Conservation (phyloP, 1,139 yeast genomes). For the Saccharomycopsis phalli region DNA sequence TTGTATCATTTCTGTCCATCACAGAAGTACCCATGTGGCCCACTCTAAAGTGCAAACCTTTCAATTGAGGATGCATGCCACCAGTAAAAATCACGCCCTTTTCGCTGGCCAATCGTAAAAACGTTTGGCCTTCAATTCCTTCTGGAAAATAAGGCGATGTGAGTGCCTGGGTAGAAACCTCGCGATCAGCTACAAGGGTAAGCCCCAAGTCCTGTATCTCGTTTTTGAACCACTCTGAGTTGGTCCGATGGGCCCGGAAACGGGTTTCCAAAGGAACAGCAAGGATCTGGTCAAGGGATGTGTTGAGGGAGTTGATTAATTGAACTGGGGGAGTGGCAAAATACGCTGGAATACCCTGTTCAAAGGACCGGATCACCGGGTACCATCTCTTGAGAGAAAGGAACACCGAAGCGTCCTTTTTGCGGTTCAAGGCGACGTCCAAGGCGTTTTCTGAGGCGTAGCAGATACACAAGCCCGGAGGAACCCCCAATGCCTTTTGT, state of each 20-base stretch:
- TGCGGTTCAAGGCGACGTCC: slow-evolving; percentile 44
- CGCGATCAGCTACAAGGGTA: slow-evolving; percentile 55
- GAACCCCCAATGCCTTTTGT: slow-evolving; percentile 91
- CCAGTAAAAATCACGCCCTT: slow-evolving; percentile 78
- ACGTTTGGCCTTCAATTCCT: slow-evolving; percentile 55
- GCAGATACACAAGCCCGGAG: slow-evolving; percentile 83
- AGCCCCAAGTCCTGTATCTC: slow-evolving; percentile 49
- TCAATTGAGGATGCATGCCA: slow-evolving; percentile 78
- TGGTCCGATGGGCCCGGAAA: slow-evolving; percentile 51
- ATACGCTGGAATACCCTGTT: slow-evolving; percentile 70
- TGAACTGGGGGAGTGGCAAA: slow-evolving; percentile 94
- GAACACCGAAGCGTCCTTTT: slow-evolving; percentile 54
- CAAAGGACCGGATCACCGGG: slow-evolving; percentile 83
- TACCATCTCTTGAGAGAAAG: slow-evolving; percentile 79
- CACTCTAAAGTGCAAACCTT: slow-evolving; percentile 76
- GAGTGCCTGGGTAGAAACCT: slow-evolving; percentile 79
- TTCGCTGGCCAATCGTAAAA: slow-evolving; percentile 42
- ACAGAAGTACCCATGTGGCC: slow-evolving; percentile 88
- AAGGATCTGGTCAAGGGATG: slow-evolving; percentile 66
- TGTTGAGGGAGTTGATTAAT: slow-evolving; percentile 70
- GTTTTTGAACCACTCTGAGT: slow-evolving; percentile 57
- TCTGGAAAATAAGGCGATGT: slow-evolving; percentile 83
- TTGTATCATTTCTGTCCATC: slow-evolving; percentile 35
- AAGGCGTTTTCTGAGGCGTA: slow-evolving; percentile 72
- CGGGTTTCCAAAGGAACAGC: slow-evolving; percentile 49